phyloP scores from a whole-genome alignment of 2,329 filamentous ascomycete genomes.

The Ophiostoma australiae region DNA sequence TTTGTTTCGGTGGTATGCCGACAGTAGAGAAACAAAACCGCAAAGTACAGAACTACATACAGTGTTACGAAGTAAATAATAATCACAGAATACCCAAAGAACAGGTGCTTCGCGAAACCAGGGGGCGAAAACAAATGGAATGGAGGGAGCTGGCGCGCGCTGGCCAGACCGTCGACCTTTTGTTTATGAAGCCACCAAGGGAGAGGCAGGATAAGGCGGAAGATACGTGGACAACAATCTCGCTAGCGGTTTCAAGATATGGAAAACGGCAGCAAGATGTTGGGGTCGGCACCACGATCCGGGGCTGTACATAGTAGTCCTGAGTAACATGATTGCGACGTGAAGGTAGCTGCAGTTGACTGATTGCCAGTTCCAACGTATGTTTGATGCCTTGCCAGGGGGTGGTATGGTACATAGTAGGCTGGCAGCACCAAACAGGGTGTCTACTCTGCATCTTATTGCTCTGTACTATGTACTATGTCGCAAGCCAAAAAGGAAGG shows the following conservation, averaged over 20 bases:
- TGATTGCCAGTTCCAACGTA: background rate
- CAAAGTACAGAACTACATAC: background rate
- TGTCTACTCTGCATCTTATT: no score
- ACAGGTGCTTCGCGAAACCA: background rate
- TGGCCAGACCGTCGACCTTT: background rate
- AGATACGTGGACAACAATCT: background rate
- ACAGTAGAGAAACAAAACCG: background rate
- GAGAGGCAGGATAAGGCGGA: background rate
- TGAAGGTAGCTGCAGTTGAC: background rate
- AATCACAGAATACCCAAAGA: background rate
- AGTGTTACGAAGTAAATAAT: background rate
- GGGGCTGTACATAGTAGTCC: constrained; percentile 1
- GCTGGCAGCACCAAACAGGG: no score
- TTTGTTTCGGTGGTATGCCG: background rate
- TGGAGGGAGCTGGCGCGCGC: constrained; percentile 5
- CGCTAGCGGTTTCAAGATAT: constrained; percentile 1
- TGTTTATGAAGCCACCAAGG: background rate
- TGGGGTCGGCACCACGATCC: constrained; percentile 10
- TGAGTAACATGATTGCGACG: background rate
- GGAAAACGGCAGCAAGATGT: background rate
- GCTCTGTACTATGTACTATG: no score
- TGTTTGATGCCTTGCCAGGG: background rate
- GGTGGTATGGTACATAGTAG: background rate
- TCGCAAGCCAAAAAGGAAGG: background rate
- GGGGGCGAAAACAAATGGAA: constrained; percentile 7